Evolutionary conservation across 805 yeast species (phyloP).

Genomic region (Schwanniomyces sp.): DNA sequence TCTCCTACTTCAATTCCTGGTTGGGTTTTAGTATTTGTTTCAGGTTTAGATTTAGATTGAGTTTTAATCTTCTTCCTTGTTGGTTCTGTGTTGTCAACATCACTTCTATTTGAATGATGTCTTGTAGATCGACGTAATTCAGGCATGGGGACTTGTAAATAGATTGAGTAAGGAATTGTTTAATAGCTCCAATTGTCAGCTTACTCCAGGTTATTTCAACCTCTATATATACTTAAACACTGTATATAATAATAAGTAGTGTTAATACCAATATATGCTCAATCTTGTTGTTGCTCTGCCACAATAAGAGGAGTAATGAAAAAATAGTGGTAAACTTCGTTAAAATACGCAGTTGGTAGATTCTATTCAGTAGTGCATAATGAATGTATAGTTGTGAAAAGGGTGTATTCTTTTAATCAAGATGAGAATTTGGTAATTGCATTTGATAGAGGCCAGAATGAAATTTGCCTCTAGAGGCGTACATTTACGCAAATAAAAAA

Average conservation of each 20-base stretch:
- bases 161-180: no score
- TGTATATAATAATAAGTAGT: neutral
- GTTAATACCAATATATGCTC: neutral
- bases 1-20: conserved; percentile 54
- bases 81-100: conserved; percentile 15
- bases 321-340: neutral
- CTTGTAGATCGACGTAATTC: conserved; percentile 41
- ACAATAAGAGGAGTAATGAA: neutral
- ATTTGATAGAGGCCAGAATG: no score
- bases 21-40: conserved; percentile 4
- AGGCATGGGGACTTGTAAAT: conserved; percentile 18
- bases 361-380: no score
- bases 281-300: neutral
- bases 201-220: neutral
- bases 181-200: neutral
- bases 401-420: no score
- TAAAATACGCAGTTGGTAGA: no score
- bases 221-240: neutral
- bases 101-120: conserved; percentile 12
- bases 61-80: conserved; percentile 13
- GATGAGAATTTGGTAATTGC: no score
- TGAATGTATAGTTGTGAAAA: no score
- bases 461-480: no score
- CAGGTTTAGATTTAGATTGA: conserved; percentile 1
- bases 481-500: no score